Percentiles rank a stretch among this genome's conserved stretches.
phyloP scores from a whole-genome alignment of 768 basidiomycete species.

The Cyclocybe aegerita region DNA sequence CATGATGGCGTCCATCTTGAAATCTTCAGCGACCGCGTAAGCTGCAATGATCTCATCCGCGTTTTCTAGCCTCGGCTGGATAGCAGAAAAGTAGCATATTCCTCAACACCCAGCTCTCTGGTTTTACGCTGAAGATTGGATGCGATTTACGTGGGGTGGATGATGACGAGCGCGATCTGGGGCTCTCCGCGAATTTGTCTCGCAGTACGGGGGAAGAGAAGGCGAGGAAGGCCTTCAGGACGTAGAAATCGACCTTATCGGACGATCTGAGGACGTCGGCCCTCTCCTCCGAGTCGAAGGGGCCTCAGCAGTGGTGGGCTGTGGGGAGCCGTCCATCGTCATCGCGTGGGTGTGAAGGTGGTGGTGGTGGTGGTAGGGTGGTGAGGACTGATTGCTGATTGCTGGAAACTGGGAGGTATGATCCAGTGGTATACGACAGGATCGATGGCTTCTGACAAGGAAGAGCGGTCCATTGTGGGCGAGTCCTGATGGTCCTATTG shows the following conservation, averaged over 20 bases:
- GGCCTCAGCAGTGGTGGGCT: not conserved
- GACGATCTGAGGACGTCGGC: not conserved
- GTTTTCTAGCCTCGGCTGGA: not conserved
- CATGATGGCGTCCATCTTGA: not conserved
- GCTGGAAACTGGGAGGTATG: no score
- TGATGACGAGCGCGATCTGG: not conserved
- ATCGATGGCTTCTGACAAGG: no score
- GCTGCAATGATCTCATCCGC: not conserved
- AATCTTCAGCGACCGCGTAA: not conserved
- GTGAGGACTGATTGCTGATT: no score
- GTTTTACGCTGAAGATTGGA: not conserved
- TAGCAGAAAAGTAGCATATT: not conserved
- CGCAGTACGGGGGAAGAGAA: not conserved
- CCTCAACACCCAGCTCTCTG: not conserved
- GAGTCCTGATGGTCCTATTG: no score
- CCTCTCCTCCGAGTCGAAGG: not conserved
- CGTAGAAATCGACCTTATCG: conserved; percentile 2
- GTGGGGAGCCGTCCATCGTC: no score
- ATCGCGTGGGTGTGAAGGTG: no score
- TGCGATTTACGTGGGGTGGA: no score
- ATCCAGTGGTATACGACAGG: no score
- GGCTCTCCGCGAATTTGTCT: not conserved
- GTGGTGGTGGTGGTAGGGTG: no score
- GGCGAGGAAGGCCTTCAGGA: not conserved
- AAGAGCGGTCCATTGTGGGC: no score